A percentile compares a stretch with the other conserved stretches of the same genome.
Conservation (phyloP, 371 early-diverging fungal species). For the Mortierella sp. region DNA sequence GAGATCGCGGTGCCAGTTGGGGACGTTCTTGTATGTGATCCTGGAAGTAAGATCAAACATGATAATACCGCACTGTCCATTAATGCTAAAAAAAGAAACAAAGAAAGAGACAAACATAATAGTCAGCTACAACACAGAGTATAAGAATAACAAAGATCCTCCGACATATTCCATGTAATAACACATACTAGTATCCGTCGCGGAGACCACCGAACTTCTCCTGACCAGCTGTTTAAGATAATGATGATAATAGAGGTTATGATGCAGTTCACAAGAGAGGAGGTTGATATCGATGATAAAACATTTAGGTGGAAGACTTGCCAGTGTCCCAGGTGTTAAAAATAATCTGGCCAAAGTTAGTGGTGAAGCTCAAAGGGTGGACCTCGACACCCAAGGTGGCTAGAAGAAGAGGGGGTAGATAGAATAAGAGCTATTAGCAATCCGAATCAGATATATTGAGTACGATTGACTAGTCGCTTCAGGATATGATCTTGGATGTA, state of each 20-base stretch:
- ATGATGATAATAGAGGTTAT: neutral
- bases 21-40: constrained; percentile 99
- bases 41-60: constrained; percentile 99
- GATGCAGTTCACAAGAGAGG: neutral
- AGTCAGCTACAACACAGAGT: neutral
- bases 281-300: neutral
- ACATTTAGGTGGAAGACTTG: constrained; percentile 6
- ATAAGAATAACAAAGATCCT: neutral
- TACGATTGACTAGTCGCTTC: too few species aligned
- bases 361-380: constrained; percentile 97
- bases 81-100: constrained; percentile 74
- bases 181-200: constrained; percentile 99
- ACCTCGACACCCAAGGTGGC: constrained; percentile 99
- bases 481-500: too few species aligned
- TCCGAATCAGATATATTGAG: neutral
- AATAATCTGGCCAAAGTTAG: constrained; percentile 95
- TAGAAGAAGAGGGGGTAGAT: constrained; percentile 43
- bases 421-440: neutral
- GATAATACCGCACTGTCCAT: constrained; percentile 99
- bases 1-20: constrained; percentile 99
- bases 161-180: neutral
- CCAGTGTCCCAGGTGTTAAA: constrained; percentile 99
- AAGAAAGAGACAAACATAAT: neutral
- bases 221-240: constrained; percentile 88
- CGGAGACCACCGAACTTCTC: constrained; percentile 99